Conservation (phyloP, 257 asterid genomes). For the Lavandula angustifolia region DNA sequence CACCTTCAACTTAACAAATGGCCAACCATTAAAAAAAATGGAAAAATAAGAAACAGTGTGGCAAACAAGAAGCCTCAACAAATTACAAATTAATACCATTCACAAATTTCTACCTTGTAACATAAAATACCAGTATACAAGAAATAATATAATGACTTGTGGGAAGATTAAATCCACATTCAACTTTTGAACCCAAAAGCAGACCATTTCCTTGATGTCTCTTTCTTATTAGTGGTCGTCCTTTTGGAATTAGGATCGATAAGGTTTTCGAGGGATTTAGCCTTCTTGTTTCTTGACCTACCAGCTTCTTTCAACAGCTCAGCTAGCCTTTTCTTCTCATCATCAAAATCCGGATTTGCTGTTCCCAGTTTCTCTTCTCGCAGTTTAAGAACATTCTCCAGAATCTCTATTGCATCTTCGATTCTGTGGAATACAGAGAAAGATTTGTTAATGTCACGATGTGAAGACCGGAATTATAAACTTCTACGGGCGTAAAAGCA, state of each 20-base stretch:
- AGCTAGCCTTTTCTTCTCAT: slow-evolving; percentile 91
- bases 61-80: slow-evolving; percentile 47
- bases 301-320: slow-evolving; percentile 98
- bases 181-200: slow-evolving; percentile 90
- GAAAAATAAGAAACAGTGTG: slow-evolving; percentile 21
- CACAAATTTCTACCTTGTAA: slow-evolving; percentile 58
- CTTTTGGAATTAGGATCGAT: slow-evolving; percentile 82
- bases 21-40: slow-evolving; percentile 8
- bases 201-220: slow-evolving; percentile 91
- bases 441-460: too few species aligned
- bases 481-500: too few species aligned
- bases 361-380: slow-evolving; percentile 99
- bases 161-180: slow-evolving; percentile 27
- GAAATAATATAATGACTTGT: slow-evolving; percentile 3
- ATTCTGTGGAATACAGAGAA: slow-evolving; percentile 49
- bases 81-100: slow-evolving; percentile 54
- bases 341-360: slow-evolving; percentile 94
- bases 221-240: slow-evolving; percentile 56
- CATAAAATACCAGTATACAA: slow-evolving; percentile 25
- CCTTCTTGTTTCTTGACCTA: slow-evolving; percentile 84
- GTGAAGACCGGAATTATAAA: too few species aligned
- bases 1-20: slow-evolving; percentile 47
- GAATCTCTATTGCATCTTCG: slow-evolving; percentile 94
- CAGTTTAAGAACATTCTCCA: slow-evolving; percentile 87
- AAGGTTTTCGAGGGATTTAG: slow-evolving; percentile 89